These are phyloP conservation scores for Boletellus emodensis DNA, from an alignment of 768 basidiomycete species.

Conservation along the genomic window DNA sequence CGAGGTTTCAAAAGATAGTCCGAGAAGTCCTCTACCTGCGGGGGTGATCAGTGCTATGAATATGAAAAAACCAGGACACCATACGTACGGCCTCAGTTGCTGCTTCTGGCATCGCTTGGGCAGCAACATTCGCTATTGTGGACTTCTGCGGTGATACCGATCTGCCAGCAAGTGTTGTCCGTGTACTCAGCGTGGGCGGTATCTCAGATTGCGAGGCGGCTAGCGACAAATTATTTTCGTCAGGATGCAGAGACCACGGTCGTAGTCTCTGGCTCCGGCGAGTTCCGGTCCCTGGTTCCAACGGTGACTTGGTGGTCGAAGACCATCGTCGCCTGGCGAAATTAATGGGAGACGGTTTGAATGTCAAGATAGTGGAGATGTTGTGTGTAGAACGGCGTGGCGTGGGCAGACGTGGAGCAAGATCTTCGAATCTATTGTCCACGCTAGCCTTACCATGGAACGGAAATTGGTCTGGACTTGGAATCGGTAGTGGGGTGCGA, in stretches of 20 bases:
- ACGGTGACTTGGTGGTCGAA: constrained; percentile 35
- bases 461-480: constrained; percentile 29
- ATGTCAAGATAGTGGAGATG: constrained; percentile 44
- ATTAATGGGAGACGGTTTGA: constrained; percentile 60
- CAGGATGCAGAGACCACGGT: constrained; percentile 27
- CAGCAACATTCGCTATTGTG: constrained; percentile 16
- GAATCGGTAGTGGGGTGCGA: constrained; percentile 39
- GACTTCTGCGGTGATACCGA: constrained; percentile 33
- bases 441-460: constrained; percentile 16
- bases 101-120: constrained; percentile 24
- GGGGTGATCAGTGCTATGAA: constrained; percentile 22
- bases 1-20: constrained; percentile 24
- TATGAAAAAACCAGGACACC: constrained; percentile 28
- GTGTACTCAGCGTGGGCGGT: constrained; percentile 27
- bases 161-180: constrained; percentile 30
- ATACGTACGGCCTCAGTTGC: constrained; percentile 30
- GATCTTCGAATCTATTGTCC: constrained; percentile 21
- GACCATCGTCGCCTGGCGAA: constrained; percentile 63
- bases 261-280: constrained; percentile 35
- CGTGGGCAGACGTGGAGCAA: constrained; percentile 20
- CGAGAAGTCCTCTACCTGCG: constrained; percentile 30
- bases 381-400: constrained; percentile 19
- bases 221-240: constrained; percentile 30
- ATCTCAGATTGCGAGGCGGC: constrained; percentile 26
- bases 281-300: constrained; percentile 32